Evolutionary conservation across 176 grass and related monocot species (phyloP), one percentile per base, ranked within the genome.

Genomic region (Tuctoria greenei): DNA sequence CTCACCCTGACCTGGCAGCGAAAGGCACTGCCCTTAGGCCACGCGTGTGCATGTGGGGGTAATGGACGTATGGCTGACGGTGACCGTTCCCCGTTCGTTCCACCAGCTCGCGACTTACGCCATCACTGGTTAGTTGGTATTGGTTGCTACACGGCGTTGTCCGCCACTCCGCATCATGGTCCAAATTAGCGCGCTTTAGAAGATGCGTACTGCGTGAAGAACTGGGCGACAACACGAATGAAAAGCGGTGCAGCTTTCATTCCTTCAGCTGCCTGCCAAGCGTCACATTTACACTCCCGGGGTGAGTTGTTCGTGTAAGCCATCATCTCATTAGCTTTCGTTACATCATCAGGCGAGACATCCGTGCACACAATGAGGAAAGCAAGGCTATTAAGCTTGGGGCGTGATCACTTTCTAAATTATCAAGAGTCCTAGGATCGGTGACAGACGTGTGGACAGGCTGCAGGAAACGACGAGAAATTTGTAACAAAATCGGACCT

Each of bases 331-430:
- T 44, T 59, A 42, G 5, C 10, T 40, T 9, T 4, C 51, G 38
- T 64, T 58, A 38, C 59, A 35, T 80, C 44, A 69, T 65, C 61
- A 45, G 26, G 34, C 21, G 15, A 35, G 14, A n/a, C 26, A 56
- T 9, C 42, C 69, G 43, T 83, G 69, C 9, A 37, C 9, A 37
- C 50, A 73, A 6, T 7, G 68, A 82, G 61, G 34, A 66, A 82
- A 65, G 6, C 49, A 50, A 14, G 18, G 24, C 11, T 4, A n/a
- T n/a, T n/a, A 12, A 54, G 51, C 20, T 24, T 36, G 63, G 35
- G 20, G 36, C 18, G 17, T 35, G 3, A 26, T 9, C 17, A 34
- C 44, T 63, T 84, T 71, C 55, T 45, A 49, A 5, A 25, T 24
- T 2, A 7, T 62, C n/a, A 31, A 4, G 44, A 5, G 35, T 54